Evolutionary conservation across 495 filamentous ascomycete genomes (phyloP).

Genomic region (Mytilinidion resinicola): DNA sequence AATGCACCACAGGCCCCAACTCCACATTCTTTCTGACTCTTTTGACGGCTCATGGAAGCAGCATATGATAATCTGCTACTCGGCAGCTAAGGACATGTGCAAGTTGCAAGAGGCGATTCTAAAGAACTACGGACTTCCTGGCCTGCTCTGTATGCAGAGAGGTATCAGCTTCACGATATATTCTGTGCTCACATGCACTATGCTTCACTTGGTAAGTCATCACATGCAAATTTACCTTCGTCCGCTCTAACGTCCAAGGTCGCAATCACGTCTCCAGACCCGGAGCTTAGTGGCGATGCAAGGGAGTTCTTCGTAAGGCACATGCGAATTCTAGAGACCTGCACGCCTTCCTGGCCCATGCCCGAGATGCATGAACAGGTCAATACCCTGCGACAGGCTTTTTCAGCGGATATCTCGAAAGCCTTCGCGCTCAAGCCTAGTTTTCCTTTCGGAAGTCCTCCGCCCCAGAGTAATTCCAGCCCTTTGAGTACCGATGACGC

Average conservation of each 20-base stretch:
- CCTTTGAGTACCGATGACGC: constrained; percentile 33
- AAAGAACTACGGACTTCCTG: constrained; percentile 67
- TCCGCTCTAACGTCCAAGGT: constrained; percentile 49
- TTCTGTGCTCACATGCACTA: constrained; percentile 82
- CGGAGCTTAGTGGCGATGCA: constrained; percentile 76
- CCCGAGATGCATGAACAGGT: constrained; percentile 89
- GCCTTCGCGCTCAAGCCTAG: constrained; percentile 83
- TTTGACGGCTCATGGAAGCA: constrained; percentile 78
- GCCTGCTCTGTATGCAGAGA: constrained; percentile 86
- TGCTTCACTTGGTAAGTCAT: constrained; percentile 80
- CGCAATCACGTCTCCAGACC: constrained; percentile 89
- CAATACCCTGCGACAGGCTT: constrained; percentile 82
- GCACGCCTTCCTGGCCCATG: constrained; percentile 79
- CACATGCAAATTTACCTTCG: background rate
- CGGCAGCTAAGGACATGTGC: constrained; percentile 81
- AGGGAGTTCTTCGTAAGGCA: constrained; percentile 89
- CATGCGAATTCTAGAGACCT: constrained; percentile 90
- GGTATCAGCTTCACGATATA: constrained; percentile 97
- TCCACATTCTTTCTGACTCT: constrained; percentile 64
- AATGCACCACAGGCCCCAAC: constrained; percentile 81
- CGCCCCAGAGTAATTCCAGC: constrained; percentile 38
- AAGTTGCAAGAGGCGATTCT: constrained; percentile 84
- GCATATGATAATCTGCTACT: constrained; percentile 81
- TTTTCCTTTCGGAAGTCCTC: constrained; percentile 83
- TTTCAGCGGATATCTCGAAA: constrained; percentile 78